Evolutionary conservation across 345 rosid genomes (phyloP).

Genomic region (Lagerstroemia speciosa): DNA sequence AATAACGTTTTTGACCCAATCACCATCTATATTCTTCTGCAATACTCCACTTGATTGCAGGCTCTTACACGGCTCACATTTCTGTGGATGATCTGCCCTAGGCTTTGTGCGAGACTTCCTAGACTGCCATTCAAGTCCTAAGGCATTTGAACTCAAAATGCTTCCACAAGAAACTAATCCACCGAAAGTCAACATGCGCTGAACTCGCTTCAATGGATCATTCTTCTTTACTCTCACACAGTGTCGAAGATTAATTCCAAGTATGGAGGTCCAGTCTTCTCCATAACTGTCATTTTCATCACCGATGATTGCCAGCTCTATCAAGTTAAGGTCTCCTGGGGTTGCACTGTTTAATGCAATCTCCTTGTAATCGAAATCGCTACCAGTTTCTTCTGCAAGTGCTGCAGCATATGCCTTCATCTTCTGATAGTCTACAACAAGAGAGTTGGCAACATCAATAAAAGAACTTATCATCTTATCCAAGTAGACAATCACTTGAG

Average conservation of each 20-base stretch:
- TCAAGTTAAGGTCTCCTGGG: constrained; percentile 62
- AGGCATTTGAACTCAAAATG: constrained; percentile 32
- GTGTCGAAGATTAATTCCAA: constrained; percentile 70
- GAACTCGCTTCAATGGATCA: constrained; percentile 54
- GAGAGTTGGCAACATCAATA: constrained; percentile 10
- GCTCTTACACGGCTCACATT: constrained; percentile 23
- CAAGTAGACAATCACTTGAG: neutral
- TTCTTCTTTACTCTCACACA: constrained; percentile 78
- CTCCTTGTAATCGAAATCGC: constrained; percentile 55
- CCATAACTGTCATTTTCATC: constrained; percentile 45
- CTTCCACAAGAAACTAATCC: constrained; percentile 51
- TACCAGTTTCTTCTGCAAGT: constrained; percentile 63
- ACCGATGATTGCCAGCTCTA: constrained; percentile 72
- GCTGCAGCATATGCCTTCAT: constrained; percentile 77
- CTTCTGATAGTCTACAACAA: constrained; percentile 73
- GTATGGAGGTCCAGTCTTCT: constrained; percentile 81
- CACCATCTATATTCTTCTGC: constrained; percentile 20
- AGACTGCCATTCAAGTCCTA: constrained; percentile 56
- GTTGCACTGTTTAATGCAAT: constrained; percentile 55
- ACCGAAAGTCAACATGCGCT: constrained; percentile 65
- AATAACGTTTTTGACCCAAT: constrained; percentile 37
- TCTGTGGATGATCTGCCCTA: constrained; percentile 26
- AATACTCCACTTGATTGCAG: constrained; percentile 26
- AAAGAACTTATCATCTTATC: neutral
- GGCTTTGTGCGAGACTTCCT: constrained; percentile 69